These are phyloP conservation scores for Tolypocladium pustulatum DNA, from an alignment of 2,329 filamentous ascomycete genomes.

Conservation along the genomic window DNA sequence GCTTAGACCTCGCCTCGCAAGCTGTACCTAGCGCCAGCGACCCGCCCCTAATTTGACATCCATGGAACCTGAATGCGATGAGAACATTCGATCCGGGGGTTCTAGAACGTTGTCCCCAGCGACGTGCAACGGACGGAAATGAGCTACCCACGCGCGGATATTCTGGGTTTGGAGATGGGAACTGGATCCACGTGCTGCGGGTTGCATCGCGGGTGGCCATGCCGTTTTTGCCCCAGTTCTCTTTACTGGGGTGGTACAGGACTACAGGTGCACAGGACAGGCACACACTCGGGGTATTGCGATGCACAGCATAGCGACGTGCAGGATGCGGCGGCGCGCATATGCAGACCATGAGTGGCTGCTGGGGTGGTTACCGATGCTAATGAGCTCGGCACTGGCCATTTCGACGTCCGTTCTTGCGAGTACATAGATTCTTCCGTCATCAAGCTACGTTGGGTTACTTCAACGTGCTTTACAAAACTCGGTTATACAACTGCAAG, in stretches of 20 bases:
- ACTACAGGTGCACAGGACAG: background rate
- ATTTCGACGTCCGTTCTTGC: background rate
- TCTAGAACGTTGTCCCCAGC: background rate
- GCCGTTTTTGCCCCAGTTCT: background rate
- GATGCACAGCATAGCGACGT: constrained; percentile 3
- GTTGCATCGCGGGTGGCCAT: background rate
- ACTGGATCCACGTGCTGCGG: background rate
- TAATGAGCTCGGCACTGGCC: background rate
- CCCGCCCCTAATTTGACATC: background rate
- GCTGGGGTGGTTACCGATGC: background rate
- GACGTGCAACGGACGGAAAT: background rate
- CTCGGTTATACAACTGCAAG: background rate
- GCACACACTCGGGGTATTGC: background rate
- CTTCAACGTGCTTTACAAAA: no score
- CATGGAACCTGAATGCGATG: background rate
- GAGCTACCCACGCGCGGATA: background rate
- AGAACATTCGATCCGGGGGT: background rate
- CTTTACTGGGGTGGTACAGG: background rate
- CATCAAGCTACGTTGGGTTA: no score
- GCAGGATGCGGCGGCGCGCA: constrained; percentile 3
- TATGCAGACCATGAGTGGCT: background rate
- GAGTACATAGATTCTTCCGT: no score
- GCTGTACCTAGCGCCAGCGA: background rate
- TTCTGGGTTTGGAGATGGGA: background rate
- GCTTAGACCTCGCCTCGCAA: background rate